phyloP scores from a whole-genome alignment of 352 stramenopile species.

The Globisporangium polare region DNA sequence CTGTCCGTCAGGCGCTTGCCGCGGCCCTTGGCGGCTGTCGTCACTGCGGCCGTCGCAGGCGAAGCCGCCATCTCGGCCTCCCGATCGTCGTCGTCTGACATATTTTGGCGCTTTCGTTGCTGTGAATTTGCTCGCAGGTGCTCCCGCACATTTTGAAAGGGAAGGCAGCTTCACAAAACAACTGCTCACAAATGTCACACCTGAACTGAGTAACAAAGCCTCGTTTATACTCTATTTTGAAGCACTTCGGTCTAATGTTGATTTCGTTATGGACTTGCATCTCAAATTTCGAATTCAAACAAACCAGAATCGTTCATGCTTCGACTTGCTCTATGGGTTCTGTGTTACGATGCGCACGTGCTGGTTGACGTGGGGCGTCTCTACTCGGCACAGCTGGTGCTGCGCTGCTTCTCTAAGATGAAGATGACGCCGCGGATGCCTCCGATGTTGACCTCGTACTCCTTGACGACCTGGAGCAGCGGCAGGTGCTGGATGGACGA shows the following conservation, averaged over 20 bases:
- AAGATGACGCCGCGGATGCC: conserved; percentile 60
- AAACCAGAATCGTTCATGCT: no score
- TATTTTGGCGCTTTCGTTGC: background rate
- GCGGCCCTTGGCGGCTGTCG: conserved; percentile 28
- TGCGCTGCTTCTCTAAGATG: conserved; percentile 35
- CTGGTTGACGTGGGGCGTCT: no score
- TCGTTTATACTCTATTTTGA: no score
- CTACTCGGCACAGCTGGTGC: background rate
- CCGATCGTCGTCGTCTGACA: conserved; percentile 4
- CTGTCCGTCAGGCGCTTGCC: conserved; percentile 67
- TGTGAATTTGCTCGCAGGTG: no score
- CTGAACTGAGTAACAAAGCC: no score
- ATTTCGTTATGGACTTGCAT: no score
- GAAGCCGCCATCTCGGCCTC: background rate
- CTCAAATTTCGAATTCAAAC: no score
- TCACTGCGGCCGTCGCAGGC: background rate
- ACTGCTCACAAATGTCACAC: no score
- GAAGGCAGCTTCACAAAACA: no score
- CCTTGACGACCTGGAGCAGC: conserved; percentile 30
- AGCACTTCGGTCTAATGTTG: no score
- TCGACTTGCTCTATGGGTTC: background rate
- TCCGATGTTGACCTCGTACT: conserved; percentile 73
- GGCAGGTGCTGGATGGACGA: conserved; percentile 40
- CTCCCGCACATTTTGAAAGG: no score
- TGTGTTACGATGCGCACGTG: background rate